Base-by-base conservation (phyloP, 2,329 filamentous ascomycete species). In the Ploettnerulaceae sp. region DNA sequence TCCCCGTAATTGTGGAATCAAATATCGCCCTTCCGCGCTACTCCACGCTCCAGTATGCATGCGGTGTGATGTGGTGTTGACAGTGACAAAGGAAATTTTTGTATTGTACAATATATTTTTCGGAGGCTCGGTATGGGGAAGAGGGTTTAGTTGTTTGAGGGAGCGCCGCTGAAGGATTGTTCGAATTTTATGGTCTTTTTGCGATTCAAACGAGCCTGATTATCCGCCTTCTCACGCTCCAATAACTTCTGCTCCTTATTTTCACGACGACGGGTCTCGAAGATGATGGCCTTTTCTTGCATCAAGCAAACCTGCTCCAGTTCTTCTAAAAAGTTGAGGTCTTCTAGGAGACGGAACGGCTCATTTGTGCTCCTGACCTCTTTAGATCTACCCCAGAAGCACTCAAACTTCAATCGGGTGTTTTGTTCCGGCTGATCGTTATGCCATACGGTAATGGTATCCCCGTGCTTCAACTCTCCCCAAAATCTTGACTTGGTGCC, bases 401-500 rank as follows among this genome's bases (percentile, higher is more conserved):
- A 63, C 17, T 64, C 60, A 29, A 64, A 64, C 25, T 49, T 45
- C 17, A 63, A 58, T 15, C 49, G 53, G 8, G 53, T 55, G 26
- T 49, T 35, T 31, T 46, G 18, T 9, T 44, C 38, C 0, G 36
- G 48, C 26, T 61, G 66, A 33, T 70, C 66, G 9, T 70, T 66
- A 33, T 79, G 71, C 74, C 82, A 94, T 5, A 95, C 77, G 2
- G 81, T 78, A 37, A 96, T 76, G 18, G 80, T 72, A 62, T 96
- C 91, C 1, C 86, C 88, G 25, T 85, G 79, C 61, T 89, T 79
- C 11, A 96, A 66, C 45, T 81, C 79, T 20, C 85, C 81, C 81
- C 81, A 84, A 60, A 75, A 67, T 17, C 69, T 67, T 11, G 70
- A 71, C 7, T 73, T 71, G 7, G 69, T 70, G 20, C 70, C 67